phyloP scores from a whole-genome alignment of 257 asterid species.

The Sherardia arvensis region DNA sequence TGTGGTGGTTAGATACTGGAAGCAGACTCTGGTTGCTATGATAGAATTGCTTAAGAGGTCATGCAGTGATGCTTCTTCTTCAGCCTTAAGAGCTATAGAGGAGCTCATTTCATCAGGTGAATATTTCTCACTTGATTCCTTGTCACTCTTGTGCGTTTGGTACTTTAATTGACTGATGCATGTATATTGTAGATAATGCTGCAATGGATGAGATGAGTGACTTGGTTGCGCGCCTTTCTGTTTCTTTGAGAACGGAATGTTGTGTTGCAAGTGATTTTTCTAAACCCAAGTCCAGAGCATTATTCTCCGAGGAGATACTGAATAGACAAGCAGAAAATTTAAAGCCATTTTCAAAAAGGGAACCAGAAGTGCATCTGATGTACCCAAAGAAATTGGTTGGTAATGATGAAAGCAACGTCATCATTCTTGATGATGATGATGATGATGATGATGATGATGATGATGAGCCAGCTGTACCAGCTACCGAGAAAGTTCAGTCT shows the following conservation, averaged over 20 bases:
- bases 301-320: slow-evolving; percentile 24
- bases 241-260: slow-evolving; percentile 45
- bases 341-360: slow-evolving; percentile 22
- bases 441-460: too few species aligned
- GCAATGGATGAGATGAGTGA: slow-evolving; percentile 52
- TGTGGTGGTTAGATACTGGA: slow-evolving; percentile 86
- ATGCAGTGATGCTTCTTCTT: slow-evolving; percentile 45
- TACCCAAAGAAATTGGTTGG: slow-evolving; percentile 24
- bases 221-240: slow-evolving; percentile 55
- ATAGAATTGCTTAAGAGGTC: slow-evolving; percentile 51
- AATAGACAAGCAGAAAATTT: slow-evolving; percentile 24
- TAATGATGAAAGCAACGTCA: slow-evolving; percentile 28
- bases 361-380: slow-evolving; percentile 20
- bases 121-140: slow-evolving; percentile 18
- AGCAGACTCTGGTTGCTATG: slow-evolving; percentile 56
- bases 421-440: slow-evolving; percentile 60
- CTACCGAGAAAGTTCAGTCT: slow-evolving; percentile 16
- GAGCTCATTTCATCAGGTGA: slow-evolving; percentile 65
- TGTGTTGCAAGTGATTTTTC: slow-evolving; percentile 18
- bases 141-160: slow-evolving; percentile 14
- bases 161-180: background rate
- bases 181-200: slow-evolving; percentile 48
- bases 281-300: slow-evolving; percentile 16
- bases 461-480: slow-evolving; percentile 39
- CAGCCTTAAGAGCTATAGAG: slow-evolving; percentile 45